Conservation (phyloP, 2,329 filamentous ascomycete species). For the Diaporthe helianthi region DNA sequence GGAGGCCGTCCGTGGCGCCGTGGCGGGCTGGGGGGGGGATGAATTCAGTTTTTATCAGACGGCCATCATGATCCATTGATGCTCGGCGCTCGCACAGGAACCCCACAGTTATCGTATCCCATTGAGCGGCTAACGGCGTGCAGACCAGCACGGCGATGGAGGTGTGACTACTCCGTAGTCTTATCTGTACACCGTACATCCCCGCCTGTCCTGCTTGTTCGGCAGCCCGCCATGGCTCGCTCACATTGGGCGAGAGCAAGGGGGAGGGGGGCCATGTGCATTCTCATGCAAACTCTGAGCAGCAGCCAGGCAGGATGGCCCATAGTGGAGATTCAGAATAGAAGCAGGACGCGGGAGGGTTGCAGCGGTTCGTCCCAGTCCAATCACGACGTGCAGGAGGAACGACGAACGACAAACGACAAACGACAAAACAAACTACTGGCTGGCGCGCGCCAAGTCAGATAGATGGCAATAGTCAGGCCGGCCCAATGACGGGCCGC, state of each 20-base stretch:
- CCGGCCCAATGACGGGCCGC: slow-evolving; percentile 32
- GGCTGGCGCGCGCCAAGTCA: slow-evolving; percentile 35
- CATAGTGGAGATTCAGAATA: too few relatives aligned
- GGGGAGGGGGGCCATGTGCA: not conserved
- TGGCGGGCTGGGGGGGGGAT: slow-evolving; percentile 30
- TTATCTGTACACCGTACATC: too few relatives aligned
- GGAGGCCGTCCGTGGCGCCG: slow-evolving; percentile 34
- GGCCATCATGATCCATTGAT: not conserved
- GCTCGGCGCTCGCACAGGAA: slow-evolving; percentile 13
- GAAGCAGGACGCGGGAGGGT: slow-evolving; percentile 28
- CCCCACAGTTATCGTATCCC: slow-evolving; percentile 29
- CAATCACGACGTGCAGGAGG: slow-evolving; percentile 30
- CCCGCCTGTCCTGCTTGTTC: not conserved
- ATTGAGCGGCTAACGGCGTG: slow-evolving; percentile 33
- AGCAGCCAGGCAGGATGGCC: not conserved
- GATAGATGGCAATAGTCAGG: slow-evolving; percentile 12
- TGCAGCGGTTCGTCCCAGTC: slow-evolving; percentile 18
- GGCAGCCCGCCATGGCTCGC: slow-evolving; percentile 22
- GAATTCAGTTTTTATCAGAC: slow-evolving; percentile 32
- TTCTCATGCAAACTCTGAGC: slow-evolving; percentile 26
- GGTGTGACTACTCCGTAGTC: slow-evolving; percentile 30
- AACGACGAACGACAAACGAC: slow-evolving; percentile 27
- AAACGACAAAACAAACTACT: too few relatives aligned
- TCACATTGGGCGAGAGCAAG: slow-evolving; percentile 30
- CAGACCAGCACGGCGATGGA: slow-evolving; percentile 24